Conservation (phyloP, 306 rosid species). For the Gleditsia sinensis region DNA sequence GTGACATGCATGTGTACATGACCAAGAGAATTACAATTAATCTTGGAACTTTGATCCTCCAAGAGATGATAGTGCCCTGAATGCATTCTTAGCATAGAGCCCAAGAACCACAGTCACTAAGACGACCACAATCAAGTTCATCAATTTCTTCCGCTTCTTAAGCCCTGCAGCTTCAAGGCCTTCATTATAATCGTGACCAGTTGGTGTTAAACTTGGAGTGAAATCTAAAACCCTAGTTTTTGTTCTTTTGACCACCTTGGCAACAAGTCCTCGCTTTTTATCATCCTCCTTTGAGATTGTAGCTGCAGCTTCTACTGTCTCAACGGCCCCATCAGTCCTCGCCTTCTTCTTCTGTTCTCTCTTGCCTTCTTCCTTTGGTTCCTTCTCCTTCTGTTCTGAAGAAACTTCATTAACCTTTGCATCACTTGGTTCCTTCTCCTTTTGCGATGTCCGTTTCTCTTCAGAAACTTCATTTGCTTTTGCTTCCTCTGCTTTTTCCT, state of each 20-base stretch:
- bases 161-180: too few relatives aligned
- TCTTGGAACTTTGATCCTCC: neutral
- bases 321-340: neutral
- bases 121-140: neutral
- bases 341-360: neutral
- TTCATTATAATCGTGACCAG: too few relatives aligned
- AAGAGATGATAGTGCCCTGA: neutral
- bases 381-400: too few relatives aligned
- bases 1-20: neutral
- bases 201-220: neutral
- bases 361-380: neutral
- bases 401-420: too few relatives aligned
- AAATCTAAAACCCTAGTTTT: constrained; percentile 15
- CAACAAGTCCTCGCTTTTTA: too few relatives aligned
- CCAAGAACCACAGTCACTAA: neutral
- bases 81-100: neutral
- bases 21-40: neutral
- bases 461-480: neutral
- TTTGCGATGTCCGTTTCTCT: neutral
- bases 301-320: neutral
- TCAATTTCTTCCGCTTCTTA: neutral
- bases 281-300: too few relatives aligned
- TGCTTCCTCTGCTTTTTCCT: neutral
- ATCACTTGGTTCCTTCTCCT: neutral
- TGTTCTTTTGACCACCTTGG: neutral